Conservation (phyloP, 177 flowering plant species). For the Vitis hybrid region DNA sequence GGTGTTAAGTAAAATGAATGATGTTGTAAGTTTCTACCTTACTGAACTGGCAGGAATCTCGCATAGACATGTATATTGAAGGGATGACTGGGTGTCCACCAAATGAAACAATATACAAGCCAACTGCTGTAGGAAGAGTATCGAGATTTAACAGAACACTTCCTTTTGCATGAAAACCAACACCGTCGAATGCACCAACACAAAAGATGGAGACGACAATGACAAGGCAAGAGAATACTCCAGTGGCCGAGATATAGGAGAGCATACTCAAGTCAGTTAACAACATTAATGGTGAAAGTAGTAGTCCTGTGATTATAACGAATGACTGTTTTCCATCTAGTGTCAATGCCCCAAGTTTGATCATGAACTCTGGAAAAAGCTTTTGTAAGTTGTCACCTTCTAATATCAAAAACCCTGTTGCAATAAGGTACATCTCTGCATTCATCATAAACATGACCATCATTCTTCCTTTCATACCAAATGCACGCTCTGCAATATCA, state of each 20-base stretch:
- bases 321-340: constrained; percentile 24
- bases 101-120: constrained; percentile 38
- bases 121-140: constrained; percentile 32
- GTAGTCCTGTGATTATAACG: constrained; percentile 23
- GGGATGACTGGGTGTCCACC: constrained; percentile 49
- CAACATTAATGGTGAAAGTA: constrained; percentile 30
- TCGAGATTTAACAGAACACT: constrained; percentile 14
- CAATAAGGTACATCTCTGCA: constrained; percentile 36
- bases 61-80: constrained; percentile 37
- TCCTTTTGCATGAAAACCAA: constrained; percentile 39
- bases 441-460: constrained; percentile 26
- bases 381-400: constrained; percentile 37
- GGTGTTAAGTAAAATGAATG: too few species aligned
- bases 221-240: constrained; percentile 33
- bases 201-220: constrained; percentile 30
- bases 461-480: constrained; percentile 35
- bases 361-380: constrained; percentile 18
- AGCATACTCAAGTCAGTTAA: constrained; percentile 30
- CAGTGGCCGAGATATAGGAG: constrained; percentile 40
- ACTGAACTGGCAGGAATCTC: constrained; percentile 20
- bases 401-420: constrained; percentile 34
- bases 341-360: constrained; percentile 3
- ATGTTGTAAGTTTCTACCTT: constrained; percentile 14
- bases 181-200: constrained; percentile 29
- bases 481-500: constrained; percentile 40